Evolutionary conservation across 176 grass and related monocot genomes (phyloP).

Genomic region (Pontederia paniculata): DNA sequence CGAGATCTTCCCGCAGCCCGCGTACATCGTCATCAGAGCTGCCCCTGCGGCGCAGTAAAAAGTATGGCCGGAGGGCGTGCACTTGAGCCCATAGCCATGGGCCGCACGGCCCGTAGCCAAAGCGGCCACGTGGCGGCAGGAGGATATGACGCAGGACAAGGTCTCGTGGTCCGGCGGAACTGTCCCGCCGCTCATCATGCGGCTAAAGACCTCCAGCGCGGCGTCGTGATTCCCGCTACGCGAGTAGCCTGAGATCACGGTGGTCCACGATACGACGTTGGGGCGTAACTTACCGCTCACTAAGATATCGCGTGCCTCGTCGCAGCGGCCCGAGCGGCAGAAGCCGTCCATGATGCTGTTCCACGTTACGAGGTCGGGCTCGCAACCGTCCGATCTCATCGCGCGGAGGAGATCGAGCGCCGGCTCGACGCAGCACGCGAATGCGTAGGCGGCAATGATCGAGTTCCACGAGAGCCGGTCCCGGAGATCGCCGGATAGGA

Average conservation of each 20-base stretch:
- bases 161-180: conserved; percentile 40
- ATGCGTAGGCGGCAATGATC: conserved; percentile 24
- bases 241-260: conserved; percentile 26
- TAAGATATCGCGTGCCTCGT: conserved; percentile 35
- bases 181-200: conserved; percentile 17
- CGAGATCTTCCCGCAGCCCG: conserved; percentile 21
- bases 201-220: conserved; percentile 23
- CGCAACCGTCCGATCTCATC: conserved; percentile 19
- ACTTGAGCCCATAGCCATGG: conserved; percentile 48
- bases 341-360: conserved; percentile 50
- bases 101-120: conserved; percentile 23
- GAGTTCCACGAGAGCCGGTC: conserved; percentile 52
- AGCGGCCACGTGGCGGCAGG: conserved; percentile 30
- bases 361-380: conserved; percentile 31
- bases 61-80: not conserved
- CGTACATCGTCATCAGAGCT: conserved; percentile 52
- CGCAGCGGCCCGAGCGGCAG: conserved; percentile 30
- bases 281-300: not conserved
- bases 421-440: not conserved
- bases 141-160: conserved; percentile 52
- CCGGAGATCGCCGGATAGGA: conserved; percentile 5
- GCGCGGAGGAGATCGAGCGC: not conserved
- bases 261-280: conserved; percentile 35
- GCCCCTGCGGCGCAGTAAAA: conserved; percentile 56
- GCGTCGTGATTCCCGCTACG: conserved; percentile 26